These are phyloP conservation scores for Exophiala sideris DNA, from an alignment of 2,329 filamentous ascomycete genomes.

Conservation along the genomic window DNA sequence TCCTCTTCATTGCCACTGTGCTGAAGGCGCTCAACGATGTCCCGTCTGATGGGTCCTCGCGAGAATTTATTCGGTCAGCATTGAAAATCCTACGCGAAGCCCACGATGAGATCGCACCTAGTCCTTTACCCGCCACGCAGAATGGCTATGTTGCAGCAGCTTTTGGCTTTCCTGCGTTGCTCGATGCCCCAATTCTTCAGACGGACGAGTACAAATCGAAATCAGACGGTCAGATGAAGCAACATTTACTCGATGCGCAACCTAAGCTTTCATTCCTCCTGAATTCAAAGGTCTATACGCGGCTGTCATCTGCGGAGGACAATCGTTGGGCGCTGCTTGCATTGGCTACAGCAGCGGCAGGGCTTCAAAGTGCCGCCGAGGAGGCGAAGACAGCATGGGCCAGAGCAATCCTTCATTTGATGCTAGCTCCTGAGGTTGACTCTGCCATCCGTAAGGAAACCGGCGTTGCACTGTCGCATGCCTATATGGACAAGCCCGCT, in stretches of 20 bases:
- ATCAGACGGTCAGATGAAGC: conserved; percentile 20
- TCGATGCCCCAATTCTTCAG: conserved; percentile 32
- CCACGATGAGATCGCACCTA: conserved; percentile 74
- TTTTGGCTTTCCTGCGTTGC: conserved; percentile 47
- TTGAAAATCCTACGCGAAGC: conserved; percentile 56
- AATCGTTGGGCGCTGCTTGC: conserved; percentile 72
- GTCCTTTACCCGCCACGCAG: conserved; percentile 74
- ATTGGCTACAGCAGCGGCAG: conserved; percentile 59
- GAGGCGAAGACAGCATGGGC: conserved; percentile 70
- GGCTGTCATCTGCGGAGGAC: conserved; percentile 71
- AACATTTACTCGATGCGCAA: conserved; percentile 55
- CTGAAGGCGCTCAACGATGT: conserved; percentile 28
- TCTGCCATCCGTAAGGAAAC: conserved; percentile 63
- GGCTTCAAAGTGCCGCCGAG: conserved; percentile 51
- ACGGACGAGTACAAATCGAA: conserved; percentile 38
- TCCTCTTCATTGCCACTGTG: conserved; percentile 45
- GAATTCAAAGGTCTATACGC: conserved; percentile 79
- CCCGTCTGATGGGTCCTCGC: conserved; percentile 41
- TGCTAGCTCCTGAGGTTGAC: conserved; percentile 62
- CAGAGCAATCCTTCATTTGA: conserved; percentile 76
- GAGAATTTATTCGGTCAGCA: conserved; percentile 48
- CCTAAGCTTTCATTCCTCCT: conserved; percentile 85
- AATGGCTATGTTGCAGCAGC: conserved; percentile 77
- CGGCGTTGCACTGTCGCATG: conserved; percentile 58
- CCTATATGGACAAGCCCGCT: conserved; percentile 58